These are phyloP conservation scores for Hypoxylon sp. DNA, from an alignment of 2,329 filamentous ascomycete genomes.

Conservation along the genomic window DNA sequence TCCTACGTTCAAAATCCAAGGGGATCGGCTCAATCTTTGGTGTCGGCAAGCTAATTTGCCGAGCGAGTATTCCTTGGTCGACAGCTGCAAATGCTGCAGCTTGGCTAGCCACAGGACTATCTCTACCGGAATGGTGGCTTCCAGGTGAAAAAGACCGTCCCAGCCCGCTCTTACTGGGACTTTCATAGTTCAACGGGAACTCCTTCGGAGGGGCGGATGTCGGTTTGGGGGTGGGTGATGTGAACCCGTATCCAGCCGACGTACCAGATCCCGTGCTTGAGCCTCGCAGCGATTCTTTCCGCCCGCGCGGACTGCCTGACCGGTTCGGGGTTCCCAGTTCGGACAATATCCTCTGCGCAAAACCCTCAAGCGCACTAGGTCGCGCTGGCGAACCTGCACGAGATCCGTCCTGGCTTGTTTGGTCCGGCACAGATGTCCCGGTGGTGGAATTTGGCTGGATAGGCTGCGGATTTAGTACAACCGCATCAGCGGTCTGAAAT, in stretches of 20 bases:
- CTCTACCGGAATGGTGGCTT: constrained; percentile 50
- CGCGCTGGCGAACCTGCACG: constrained; percentile 66
- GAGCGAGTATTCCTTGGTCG: constrained; percentile 71
- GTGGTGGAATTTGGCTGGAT: constrained; percentile 47
- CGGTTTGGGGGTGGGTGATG: constrained; percentile 54
- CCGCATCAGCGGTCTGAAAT: constrained; percentile 71
- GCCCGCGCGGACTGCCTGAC: constrained; percentile 63
- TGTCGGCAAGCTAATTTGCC: constrained; percentile 64
- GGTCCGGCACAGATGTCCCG: constrained; percentile 54
- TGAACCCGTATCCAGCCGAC: constrained; percentile 49
- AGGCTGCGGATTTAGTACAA: constrained; percentile 56
- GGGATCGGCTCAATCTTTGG: constrained; percentile 61
- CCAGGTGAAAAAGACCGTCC: constrained; percentile 59
- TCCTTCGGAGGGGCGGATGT: constrained; percentile 60
- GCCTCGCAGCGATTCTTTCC: constrained; percentile 60
- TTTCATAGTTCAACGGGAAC: constrained; percentile 56
- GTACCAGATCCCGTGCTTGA: constrained; percentile 48
- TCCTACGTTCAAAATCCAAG: constrained; percentile 58
- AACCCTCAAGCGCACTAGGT: constrained; percentile 69
- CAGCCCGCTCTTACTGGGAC: constrained; percentile 52
- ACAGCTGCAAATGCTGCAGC: constrained; percentile 72
- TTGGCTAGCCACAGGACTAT: constrained; percentile 62
- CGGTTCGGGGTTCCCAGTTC: constrained; percentile 69
- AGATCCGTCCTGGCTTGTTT: constrained; percentile 60
- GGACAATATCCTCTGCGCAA: constrained; percentile 73